A percentile compares a stretch with the other conserved stretches of the same genome.
phyloP scores from a whole-genome alignment of 257 asterid species.

The Solanum appendiculatum region DNA sequence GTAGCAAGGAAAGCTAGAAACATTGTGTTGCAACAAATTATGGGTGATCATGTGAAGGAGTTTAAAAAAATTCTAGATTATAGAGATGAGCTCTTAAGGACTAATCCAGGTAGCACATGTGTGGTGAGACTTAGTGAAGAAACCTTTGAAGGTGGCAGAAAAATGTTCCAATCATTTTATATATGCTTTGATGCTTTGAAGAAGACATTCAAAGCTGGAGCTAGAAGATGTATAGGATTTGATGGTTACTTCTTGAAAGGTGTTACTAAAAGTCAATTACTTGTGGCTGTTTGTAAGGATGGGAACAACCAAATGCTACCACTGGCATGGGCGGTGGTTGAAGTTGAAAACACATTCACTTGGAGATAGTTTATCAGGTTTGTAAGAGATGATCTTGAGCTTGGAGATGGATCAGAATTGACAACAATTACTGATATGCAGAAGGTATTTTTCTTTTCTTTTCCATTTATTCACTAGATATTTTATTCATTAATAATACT shows the following conservation, averaged over 20 bases:
- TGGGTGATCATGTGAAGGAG: background rate
- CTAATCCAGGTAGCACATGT: background rate
- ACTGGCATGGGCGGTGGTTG: background rate
- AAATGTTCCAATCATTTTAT: too few species aligned
- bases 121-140: too few species aligned
- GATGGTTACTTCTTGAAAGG: background rate
- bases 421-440: background rate
- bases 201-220: too few species aligned
- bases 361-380: background rate
- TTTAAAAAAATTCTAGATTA: background rate
- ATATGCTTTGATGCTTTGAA: too few species aligned
- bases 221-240: too few species aligned
- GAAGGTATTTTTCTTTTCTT: background rate
- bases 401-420: background rate
- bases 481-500: too few species aligned
- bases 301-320: background rate
- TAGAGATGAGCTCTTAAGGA: background rate
- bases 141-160: too few species aligned
- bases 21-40: background rate
- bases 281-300: background rate
- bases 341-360: background rate
- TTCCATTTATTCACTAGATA: background rate
- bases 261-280: background rate
- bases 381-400: background rate
- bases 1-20: background rate